Evolutionary conservation across 148 eudicot species (phyloP), one percentile per base, ranked within the genome.

Genomic region (Arbutus unedo): DNA sequence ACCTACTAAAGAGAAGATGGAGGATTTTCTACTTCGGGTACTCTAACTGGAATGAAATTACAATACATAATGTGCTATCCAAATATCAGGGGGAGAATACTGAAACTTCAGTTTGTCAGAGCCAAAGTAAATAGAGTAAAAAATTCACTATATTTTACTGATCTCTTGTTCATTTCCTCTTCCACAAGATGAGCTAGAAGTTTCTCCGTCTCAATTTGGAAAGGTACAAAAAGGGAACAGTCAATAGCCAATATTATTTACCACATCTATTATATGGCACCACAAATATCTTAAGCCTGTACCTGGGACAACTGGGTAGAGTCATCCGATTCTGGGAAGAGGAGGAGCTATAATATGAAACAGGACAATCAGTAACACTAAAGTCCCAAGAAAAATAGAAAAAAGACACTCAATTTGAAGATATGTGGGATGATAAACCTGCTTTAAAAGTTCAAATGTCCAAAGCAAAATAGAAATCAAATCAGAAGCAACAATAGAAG

Each of bases 261-360:
- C 9, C 10, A 81, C 75, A 8, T 76, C 23, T 55, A 11, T 76
- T n/a, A 8, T 60, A 4, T 19, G 70, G 25, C 19, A 79, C 68
- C 48, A 83, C 44, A 31, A 81, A 59, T 51, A 73, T 77, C 74
- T 5, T 44, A 82, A 41, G 51, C 55, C 67, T 45, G 55, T 87
- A 96, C 99, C 97, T 96, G 99, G 55, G 99, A 96, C 50, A 94
- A 87, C 90, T 96, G 99, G 67, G 99, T 98, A 57, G 99, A 96
- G 86, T 96, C 94, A 89, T 96, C 99, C 25, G 99, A 96, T 87
- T 96, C 99, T 19, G 99, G 99, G 80, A 91, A 90, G 83, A 96
- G 99, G 21, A 96, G 99, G 76, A 96, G 88, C 99, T 96, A 88
- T 79, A 81, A 84, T 82, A 88, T 31, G 9, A 76, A n/a, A 80